Evolutionary conservation across 208 protist species (phyloP), one percentile per base, ranked within the genome.

Genomic region (Crithidia thermophila): DNA sequence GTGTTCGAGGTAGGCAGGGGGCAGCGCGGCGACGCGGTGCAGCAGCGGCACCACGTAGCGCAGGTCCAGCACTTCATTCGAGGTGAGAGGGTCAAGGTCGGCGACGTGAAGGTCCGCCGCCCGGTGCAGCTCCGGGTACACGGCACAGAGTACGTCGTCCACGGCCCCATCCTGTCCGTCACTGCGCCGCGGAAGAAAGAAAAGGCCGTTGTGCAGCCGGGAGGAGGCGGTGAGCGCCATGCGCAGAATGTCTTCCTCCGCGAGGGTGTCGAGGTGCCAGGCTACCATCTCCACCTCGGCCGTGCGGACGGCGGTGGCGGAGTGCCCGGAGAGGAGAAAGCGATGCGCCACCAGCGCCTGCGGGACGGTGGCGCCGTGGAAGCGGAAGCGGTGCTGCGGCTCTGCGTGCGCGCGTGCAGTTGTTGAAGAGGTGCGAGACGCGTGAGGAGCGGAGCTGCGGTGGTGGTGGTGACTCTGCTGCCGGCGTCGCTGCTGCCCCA

Each of bases 21-120:
- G 84, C 30, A 94, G 46, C 3, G 91, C 56, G n/a, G 81, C 52
- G 9, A 92, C 87, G 31, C 77, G 84, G 18, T 97, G 87, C 20
- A 97, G 33, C 28, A 97, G 80, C 21, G 91, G 91, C 23, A 94
- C 62, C 10, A 97, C 31, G 71, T 94, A 97, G 30, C 91, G 91
- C 20, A 82, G 81, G 63, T 97, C 91, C 27, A 90, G 70, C 14
- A 85, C 57, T 34, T 72, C 61, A 30, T 31, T 20, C 27, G 66
- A 31, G 14, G 58, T 45, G 13, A 79, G 65, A 20, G 39, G 65
- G n/a, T 81, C 74, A 46, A 92, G 79, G 10, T 87, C 58, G 10
- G 67, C 51, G 40, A 95, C 72, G 23, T 33, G 23, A 1, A 79
- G 55, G 47, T 95, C 90, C 18, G 70, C 75, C 40, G 72, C 56